phyloP scores from a whole-genome alignment of 352 stramenopile species.

The Phytophthora cryptogea region DNA sequence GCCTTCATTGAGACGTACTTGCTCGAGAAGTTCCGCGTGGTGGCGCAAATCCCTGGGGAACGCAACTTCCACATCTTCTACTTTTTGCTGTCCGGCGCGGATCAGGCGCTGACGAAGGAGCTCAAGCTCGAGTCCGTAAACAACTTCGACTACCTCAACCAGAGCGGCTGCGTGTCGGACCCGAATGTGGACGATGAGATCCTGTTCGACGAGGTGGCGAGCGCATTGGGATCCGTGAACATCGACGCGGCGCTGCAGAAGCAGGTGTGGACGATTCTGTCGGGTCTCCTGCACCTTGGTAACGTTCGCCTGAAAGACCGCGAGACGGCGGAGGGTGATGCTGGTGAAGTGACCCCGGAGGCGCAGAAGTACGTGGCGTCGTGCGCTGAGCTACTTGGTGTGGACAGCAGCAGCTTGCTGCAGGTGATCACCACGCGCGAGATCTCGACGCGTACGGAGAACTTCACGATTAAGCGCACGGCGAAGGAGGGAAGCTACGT shows the following conservation, averaged over 20 bases:
- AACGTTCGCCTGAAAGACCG: slow-evolving; percentile 80
- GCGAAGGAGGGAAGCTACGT: slow-evolving; percentile 84
- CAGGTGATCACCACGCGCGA: slow-evolving; percentile 83
- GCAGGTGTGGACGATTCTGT: slow-evolving; percentile 77
- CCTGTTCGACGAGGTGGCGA: slow-evolving; percentile 84
- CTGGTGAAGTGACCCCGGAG: slow-evolving; percentile 62
- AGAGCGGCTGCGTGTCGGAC: slow-evolving; percentile 83
- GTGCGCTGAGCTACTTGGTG: slow-evolving; percentile 70
- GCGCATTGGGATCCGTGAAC: slow-evolving; percentile 75
- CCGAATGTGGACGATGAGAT: slow-evolving; percentile 89
- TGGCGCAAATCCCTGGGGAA: slow-evolving; percentile 83
- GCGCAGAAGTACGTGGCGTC: slow-evolving; percentile 59
- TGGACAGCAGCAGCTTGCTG: slow-evolving; percentile 63
- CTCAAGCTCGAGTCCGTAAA: slow-evolving; percentile 60
- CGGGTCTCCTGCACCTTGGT: slow-evolving; percentile 78
- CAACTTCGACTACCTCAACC: slow-evolving; percentile 86
- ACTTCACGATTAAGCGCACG: slow-evolving; percentile 80
- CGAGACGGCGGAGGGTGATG: slow-evolving; percentile 81
- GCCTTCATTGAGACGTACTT: slow-evolving; percentile 90
- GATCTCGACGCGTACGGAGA: slow-evolving; percentile 79
- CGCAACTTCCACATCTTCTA: slow-evolving; percentile 94
- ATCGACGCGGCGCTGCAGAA: slow-evolving; percentile 74
- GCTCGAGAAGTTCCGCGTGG: slow-evolving; percentile 90
- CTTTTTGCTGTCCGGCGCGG: slow-evolving; percentile 80
- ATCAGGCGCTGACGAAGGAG: slow-evolving; percentile 58